Percentiles rank a stretch among this genome's conserved stretches.
Evolutionary conservation across 345 rosid species (phyloP).

Genomic region (Hibiscus trionum): DNA sequence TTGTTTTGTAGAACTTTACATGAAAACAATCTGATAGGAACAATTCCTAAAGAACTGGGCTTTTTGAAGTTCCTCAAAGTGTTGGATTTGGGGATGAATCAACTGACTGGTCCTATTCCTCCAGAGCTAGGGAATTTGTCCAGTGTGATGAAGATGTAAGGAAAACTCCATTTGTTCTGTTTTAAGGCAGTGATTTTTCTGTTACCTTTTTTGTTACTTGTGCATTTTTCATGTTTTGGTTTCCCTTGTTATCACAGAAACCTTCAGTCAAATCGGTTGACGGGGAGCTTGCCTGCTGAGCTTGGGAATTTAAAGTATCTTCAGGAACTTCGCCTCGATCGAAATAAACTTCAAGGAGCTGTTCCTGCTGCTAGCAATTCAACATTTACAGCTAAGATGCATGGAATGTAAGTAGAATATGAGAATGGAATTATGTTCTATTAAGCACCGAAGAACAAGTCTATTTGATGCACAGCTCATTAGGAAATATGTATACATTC

Average conservation of each 20-base stretch:
- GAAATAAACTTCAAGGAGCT: slow-evolving; percentile 84
- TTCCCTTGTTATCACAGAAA: slow-evolving; percentile 44
- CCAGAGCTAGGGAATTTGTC: slow-evolving; percentile 67
- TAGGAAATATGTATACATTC: background rate
- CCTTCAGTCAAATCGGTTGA: slow-evolving; percentile 88
- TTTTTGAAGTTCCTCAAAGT: slow-evolving; percentile 58
- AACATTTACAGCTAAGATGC: slow-evolving; percentile 22
- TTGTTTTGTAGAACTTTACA: slow-evolving; percentile 55
- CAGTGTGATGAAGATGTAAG: slow-evolving; percentile 50
- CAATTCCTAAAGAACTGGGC: slow-evolving; percentile 84
- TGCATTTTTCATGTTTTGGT: slow-evolving; percentile 3
- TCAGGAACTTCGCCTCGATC: slow-evolving; percentile 69
- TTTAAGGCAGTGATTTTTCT: background rate
- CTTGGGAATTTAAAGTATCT: slow-evolving; percentile 70
- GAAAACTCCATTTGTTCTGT: slow-evolving; percentile 4
- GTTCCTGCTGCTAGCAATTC: slow-evolving; percentile 46
- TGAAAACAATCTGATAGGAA: slow-evolving; percentile 61
- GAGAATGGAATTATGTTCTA: background rate
- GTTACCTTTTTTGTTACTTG: background rate
- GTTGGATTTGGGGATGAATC: slow-evolving; percentile 92
- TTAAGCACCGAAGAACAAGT: background rate
- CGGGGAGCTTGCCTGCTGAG: slow-evolving; percentile 72
- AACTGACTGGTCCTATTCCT: slow-evolving; percentile 73
- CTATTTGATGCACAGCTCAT: background rate
- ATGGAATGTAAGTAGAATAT: slow-evolving; percentile 45